Evolutionary conservation across 768 basidiomycete species (phyloP).

Genomic region (Fibroporia radiculosa): DNA sequence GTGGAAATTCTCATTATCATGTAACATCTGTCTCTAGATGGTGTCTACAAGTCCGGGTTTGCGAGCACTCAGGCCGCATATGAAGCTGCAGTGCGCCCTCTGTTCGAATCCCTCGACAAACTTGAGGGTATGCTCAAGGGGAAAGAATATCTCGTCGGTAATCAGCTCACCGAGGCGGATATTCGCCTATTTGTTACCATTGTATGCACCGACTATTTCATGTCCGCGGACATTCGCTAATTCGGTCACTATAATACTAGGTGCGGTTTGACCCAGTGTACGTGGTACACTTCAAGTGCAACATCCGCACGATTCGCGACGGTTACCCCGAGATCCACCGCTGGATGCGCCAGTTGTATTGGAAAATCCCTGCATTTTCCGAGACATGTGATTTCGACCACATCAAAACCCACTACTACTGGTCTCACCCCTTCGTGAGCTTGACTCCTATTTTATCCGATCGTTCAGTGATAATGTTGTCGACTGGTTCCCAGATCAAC

Average conservation of each 20-base stretch:
- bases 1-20: background rate
- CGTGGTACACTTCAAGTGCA: constrained; percentile 91
- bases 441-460: background rate
- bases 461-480: background rate
- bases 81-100: constrained; percentile 58
- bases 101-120: constrained; percentile 77
- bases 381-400: constrained; percentile 85
- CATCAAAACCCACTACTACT: constrained; percentile 72
- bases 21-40: constrained; percentile 36
- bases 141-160: constrained; percentile 81
- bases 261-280: constrained; percentile 90
- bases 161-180: constrained; percentile 76
- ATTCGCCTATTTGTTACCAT: constrained; percentile 90
- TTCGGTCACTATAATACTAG: constrained; percentile 26
- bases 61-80: constrained; percentile 79
- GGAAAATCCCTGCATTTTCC: constrained; percentile 84
- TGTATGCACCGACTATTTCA: constrained; percentile 33
- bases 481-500: constrained; percentile 54
- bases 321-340: constrained; percentile 82
- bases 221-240: background rate
- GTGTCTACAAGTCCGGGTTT: constrained; percentile 88
- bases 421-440: constrained; percentile 43
- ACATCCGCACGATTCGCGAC: constrained; percentile 75
- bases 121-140: constrained; percentile 71
- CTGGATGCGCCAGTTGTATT: constrained; percentile 87